These are phyloP conservation scores for Leccinum fallax DNA, from an alignment of 1,284 basidiomycete species.

Conservation along the genomic window DNA sequence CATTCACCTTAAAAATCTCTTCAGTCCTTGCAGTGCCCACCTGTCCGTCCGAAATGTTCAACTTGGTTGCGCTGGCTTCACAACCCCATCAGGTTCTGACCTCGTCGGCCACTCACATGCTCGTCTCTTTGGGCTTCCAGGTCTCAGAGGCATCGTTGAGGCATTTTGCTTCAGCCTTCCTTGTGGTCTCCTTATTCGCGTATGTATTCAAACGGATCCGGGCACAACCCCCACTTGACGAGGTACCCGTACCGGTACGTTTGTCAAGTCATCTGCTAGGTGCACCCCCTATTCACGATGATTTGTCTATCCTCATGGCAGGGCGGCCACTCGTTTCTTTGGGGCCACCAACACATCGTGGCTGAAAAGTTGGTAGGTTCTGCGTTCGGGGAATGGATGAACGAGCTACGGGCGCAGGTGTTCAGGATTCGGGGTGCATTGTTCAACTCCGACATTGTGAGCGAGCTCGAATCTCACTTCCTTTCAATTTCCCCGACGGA, in stretches of 20 bases:
- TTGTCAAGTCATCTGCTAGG: background rate
- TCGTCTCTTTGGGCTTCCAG: background rate
- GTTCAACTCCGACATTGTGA: conserved; percentile 9
- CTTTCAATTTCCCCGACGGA: background rate
- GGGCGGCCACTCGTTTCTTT: conserved; percentile 4
- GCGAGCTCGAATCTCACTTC: background rate
- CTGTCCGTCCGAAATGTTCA: background rate
- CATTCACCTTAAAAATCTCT: background rate
- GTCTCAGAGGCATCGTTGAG: background rate
- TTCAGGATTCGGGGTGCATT: conserved; percentile 8
- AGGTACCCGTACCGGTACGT: conserved; percentile 5
- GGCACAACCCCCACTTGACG: background rate
- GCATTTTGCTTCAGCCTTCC: background rate
- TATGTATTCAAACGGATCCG: conserved; percentile 2
- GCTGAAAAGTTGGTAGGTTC: conserved; percentile 8
- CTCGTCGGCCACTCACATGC: background rate
- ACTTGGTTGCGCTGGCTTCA: background rate
- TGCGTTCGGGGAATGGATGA: conserved; percentile 5
- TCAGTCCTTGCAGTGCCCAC: background rate
- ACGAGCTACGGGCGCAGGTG: conserved; percentile 7
- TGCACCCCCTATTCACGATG: background rate
- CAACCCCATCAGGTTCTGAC: background rate
- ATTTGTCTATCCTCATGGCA: background rate
- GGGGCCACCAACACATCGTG: conserved; percentile 10
- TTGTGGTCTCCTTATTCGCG: background rate